Evolutionary conservation across 176 grass and related monocot genomes (phyloP), one percentile per base, ranked within the genome.

Genomic region (Melocanna baccifera): DNA sequence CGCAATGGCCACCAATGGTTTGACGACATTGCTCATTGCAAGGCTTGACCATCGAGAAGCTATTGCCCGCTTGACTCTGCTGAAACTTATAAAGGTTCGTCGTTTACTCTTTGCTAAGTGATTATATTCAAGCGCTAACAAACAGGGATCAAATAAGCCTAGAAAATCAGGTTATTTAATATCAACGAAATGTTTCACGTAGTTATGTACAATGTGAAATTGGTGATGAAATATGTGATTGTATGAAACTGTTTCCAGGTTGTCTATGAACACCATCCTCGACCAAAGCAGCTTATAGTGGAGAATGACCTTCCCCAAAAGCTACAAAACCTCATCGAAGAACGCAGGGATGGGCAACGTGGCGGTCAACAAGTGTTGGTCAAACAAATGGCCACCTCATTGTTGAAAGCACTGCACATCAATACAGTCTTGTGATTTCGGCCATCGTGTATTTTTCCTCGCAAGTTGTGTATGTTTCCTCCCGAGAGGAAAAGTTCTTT

Each of bases 371-470:
- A 99, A 77, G 96, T 99, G 29, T 80, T 99, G 51, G 96, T 99
- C 47, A 99, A 99, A 89, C 96, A 99, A 86, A 99, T 99, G 96
- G 96, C 96, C 25, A 99, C 96, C 67, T 94, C 96, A 9, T 69
- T 99, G 67, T 76, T 96, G 73, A 99, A 99, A 80, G 96, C 96
- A 6, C 78, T 99, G 82, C 88, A 99, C 78, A 99, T 99, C 86
- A 99, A 99, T 81, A 96, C 96, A 57, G 96, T 99, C 46, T 83
- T 99, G 87, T 99, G 88, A 99, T 91, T 71, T 84, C 37, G 25
- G n/a, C 34, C 59, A 42, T 62, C 69, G 22, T 67, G 50, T 74
- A 73, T 83, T 85, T 75, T 88, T 85, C 83, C 83, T 92, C 89
- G 23, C 83, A 80, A 82, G 61, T 57, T 92, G 90, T 92, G 89